phyloP scores from a whole-genome alignment of 192 early-diverging fungal species.

The Dimargaris cristalligena region DNA sequence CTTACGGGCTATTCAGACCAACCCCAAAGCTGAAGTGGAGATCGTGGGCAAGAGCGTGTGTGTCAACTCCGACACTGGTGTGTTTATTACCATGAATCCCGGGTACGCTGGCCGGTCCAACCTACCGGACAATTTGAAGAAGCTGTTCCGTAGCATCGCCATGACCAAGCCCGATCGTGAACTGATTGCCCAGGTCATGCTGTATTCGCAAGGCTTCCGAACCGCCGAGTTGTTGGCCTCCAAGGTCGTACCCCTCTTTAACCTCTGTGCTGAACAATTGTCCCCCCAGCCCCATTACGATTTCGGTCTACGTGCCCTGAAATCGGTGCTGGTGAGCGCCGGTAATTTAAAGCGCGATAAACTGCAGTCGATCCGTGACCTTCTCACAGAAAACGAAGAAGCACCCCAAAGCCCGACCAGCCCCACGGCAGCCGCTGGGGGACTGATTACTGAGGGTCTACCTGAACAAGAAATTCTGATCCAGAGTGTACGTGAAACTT shows the following conservation, averaged over 20 bases:
- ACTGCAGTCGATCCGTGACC: slow-evolving; percentile 29
- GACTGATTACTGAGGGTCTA: slow-evolving; percentile 31
- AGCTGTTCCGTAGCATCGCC: slow-evolving; percentile 95
- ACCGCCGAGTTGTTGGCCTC: slow-evolving; percentile 83
- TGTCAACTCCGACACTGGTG: slow-evolving; percentile 82
- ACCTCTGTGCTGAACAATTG: slow-evolving; percentile 84
- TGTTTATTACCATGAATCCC: slow-evolving; percentile 99
- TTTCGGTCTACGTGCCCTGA: slow-evolving; percentile 94
- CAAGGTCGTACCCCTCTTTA: slow-evolving; percentile 96
- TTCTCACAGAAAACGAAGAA: slow-evolving; percentile 22
- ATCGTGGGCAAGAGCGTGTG: slow-evolving; percentile 73
- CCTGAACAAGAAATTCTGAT: slow-evolving; percentile 90
- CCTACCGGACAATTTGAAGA: slow-evolving; percentile 96
- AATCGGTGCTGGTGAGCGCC: slow-evolving; percentile 98
- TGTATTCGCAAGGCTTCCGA: slow-evolving; percentile 98
- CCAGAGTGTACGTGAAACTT: slow-evolving; percentile 90
- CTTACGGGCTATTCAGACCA: slow-evolving; percentile 39
- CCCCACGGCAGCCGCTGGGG: slow-evolving; percentile 20
- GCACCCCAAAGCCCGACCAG: no score
- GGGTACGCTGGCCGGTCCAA: slow-evolving; percentile 98
- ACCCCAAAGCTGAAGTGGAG: slow-evolving; percentile 72
- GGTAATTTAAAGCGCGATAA: slow-evolving; percentile 92
- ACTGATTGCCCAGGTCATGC: slow-evolving; percentile 98
- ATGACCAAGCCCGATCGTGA: slow-evolving; percentile 98
- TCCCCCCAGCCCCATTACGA: slow-evolving; percentile 96